phyloP scores from a whole-genome alignment of 805 yeast species.

The Yarrowia sp. region DNA sequence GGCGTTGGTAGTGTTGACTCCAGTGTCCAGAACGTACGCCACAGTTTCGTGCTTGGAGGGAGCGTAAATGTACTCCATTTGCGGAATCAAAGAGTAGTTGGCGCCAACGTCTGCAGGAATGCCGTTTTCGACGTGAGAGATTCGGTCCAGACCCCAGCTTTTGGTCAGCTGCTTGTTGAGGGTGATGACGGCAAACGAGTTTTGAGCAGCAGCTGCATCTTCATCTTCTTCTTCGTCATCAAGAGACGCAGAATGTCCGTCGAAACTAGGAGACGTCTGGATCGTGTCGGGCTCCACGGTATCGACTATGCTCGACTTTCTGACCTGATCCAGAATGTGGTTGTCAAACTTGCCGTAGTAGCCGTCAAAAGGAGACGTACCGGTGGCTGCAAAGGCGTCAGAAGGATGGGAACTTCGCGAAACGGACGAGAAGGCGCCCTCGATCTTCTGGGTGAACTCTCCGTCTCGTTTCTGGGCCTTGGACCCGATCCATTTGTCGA shows the following conservation, averaged over 20 bases:
- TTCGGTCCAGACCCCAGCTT: conserved; percentile 92
- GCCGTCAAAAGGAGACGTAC: not conserved
- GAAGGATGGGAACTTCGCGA: not conserved
- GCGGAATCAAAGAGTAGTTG: conserved; percentile 2
- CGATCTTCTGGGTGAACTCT: not conserved
- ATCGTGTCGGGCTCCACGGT: not conserved
- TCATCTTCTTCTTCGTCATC: not conserved
- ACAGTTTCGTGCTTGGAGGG: conserved; percentile 60
- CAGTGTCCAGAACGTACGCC: conserved; percentile 86
- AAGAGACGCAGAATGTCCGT: not conserved
- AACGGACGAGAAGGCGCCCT: conserved; percentile 2
- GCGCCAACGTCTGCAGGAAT: not conserved
- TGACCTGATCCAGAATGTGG: not conserved
- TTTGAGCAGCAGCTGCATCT: not conserved
- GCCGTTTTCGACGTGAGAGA: conserved; percentile 44
- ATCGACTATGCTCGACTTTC: not conserved
- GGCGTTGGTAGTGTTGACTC: conserved; percentile 67
- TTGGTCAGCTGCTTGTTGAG: conserved; percentile 51
- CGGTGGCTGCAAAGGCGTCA: not conserved
- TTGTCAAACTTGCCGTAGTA: conserved; percentile 9
- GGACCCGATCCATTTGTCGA: conserved; percentile 1
- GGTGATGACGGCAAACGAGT: not conserved
- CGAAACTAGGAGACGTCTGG: not conserved
- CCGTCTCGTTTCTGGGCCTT: not conserved
- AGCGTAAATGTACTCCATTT: not conserved